Base-by-base conservation (phyloP, 306 rosid genomes). In the Acacia melanoxylon region DNA sequence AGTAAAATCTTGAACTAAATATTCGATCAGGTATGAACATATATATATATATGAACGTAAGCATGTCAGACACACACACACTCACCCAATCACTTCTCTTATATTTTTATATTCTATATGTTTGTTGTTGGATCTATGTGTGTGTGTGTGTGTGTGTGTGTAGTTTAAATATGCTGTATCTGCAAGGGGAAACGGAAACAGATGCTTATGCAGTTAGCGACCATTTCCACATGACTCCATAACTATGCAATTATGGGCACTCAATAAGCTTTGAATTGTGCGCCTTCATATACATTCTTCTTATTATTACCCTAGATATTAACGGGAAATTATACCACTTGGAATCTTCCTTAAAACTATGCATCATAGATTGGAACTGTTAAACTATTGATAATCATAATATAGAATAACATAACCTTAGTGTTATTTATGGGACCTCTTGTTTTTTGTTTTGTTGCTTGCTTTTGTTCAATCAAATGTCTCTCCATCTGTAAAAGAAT, bases 201-300 rank as follows among this genome's bases (percentile, higher is more conserved):
- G 72, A 62, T 45, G 20, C 63, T 37, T 49, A 40, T 59, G 73
- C 78, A 58, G 74, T 82, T 70, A 73, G 42, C 33, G 40, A 7
- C 72, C 41, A 82, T 12, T 16, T 16, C 81, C 67, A 48, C 77
- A 71, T 83, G 62, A 79, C 74, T 72, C 63, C 70, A 78, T 72
- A 78, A 66, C 13, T 56, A 59, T 68, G 31, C 78, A 74, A 61
- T 74, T 82, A 58, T 63, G 51, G 58, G 65, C 71, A 33, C 14
- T 33, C 24, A 24, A 82, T 75, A 61, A 81, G 69, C 16, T 61
- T 68, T 62, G 13, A 29, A 59, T 37, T 80, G 45, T 70, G 79
- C 42, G 7, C 37, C 75, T 16, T 13, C 65, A 58, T 56, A 20
- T 51, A 46, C 5, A 16, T 52, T 52, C 24, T 52, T 52, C 22